These are phyloP conservation scores for Sphaerulina populicola DNA, from an alignment of 2,329 filamentous ascomycete genomes.

Conservation along the genomic window DNA sequence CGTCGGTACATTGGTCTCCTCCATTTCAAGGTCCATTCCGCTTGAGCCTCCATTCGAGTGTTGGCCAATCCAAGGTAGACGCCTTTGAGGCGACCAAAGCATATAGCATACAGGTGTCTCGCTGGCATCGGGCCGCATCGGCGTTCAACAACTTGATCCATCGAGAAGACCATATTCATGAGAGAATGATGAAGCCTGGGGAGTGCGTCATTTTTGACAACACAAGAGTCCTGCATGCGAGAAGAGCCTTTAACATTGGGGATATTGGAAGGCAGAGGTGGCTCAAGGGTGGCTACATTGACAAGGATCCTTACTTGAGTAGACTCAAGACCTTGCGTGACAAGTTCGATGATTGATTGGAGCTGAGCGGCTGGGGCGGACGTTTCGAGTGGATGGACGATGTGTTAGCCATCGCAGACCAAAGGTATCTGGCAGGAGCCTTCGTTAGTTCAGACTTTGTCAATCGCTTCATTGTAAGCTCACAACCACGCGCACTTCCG, in stretches of 20 bases:
- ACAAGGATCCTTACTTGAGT: conserved; percentile 52
- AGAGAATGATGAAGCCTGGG: conserved; percentile 67
- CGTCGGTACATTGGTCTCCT: conserved; percentile 32
- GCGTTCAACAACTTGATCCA: conserved; percentile 55
- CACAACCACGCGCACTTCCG: no score
- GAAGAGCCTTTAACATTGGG: conserved; percentile 61
- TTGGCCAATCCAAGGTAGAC: not conserved
- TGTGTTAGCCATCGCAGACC: no score
- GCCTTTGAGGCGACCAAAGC: not conserved
- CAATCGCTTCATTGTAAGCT: no score
- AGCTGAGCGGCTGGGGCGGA: no score
- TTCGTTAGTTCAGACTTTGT: no score
- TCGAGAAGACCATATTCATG: conserved; percentile 50
- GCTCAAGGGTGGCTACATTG: conserved; percentile 79
- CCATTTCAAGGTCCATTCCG: conserved; percentile 33
- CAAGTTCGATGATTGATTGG: conserved; percentile 1
- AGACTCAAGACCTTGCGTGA: conserved; percentile 26
- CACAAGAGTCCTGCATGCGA: conserved; percentile 71
- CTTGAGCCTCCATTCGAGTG: conserved; percentile 1
- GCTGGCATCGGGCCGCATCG: conserved; percentile 45
- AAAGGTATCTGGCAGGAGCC: no score
- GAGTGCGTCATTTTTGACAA: conserved; percentile 96
- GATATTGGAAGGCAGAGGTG: conserved; percentile 59
- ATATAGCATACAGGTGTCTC: not conserved
- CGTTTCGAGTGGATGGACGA: no score